Base-by-base conservation (phyloP, 139 green algal genomes). In the Chlorella sp. region DNA sequence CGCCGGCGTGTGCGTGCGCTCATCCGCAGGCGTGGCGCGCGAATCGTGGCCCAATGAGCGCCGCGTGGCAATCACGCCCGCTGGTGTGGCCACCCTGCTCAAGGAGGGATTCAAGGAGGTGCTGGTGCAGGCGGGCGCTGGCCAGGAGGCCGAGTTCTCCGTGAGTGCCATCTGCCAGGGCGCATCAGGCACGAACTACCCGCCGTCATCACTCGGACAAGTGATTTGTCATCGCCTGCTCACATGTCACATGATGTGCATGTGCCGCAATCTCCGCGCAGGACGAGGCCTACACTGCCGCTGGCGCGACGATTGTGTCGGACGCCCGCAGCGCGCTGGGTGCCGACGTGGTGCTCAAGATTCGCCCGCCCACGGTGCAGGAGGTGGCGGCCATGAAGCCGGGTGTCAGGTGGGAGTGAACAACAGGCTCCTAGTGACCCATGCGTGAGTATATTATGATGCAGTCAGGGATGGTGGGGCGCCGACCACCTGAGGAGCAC, bases 61-160 rank as follows among this genome's bases (percentile, higher is more conserved):
- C 17, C 83, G 90, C 22, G 89, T 95, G 35, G 84, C 88, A 10
- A 27, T 92, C 5, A 91, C 85, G 0, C 90, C 90, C 2, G 71
- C 49, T 30, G 67, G 81, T 0, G 85, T 81, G 2, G 85, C 86
- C 5, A 72, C 78, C 1, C 77, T 93, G 68, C 68, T 80, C 10
- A 93, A 94, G 75, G 80, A 79, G 33, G 92, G 92, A 31, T 96
- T 96, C 77, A 87, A 88, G 31, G 69, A 74, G 5, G 80, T 95
- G 2, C 23, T 86, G 1, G 84, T 97, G 0, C 80, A 95, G 77
- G 67, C 42, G 1, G 88, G 87, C 30, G 92, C 92, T 4, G 92
- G 92, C 66, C 73, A 77, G 17, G 59, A 55, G 0, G 77, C 91
- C 22, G 83, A 90, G 51, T 95, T 96, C 73, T 85, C 75, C 51